Percentiles rank a stretch among this genome's conserved stretches.
Conservation (phyloP, 495 filamentous ascomycete species). For the Talaromyces liani region DNA sequence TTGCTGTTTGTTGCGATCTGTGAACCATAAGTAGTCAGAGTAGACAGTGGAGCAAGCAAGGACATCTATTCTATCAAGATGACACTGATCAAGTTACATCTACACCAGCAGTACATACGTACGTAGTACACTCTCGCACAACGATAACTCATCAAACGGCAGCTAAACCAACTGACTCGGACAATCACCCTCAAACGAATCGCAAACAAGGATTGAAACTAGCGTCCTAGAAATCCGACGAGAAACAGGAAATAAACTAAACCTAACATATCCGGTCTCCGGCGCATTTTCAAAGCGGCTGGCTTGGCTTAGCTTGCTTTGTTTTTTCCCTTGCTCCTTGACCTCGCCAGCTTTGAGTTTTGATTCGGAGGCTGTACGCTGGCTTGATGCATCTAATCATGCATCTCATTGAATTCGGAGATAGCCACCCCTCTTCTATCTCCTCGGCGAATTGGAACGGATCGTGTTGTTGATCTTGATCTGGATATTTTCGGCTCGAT, state of each 20-base stretch:
- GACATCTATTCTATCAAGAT: not conserved
- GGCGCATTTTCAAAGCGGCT: not conserved
- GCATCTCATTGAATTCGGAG: not conserved
- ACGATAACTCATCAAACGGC: not conserved
- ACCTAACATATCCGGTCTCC: too few species aligned
- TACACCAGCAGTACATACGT: not conserved
- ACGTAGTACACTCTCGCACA: not conserved
- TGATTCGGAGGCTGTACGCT: not conserved
- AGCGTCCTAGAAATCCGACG: not conserved
- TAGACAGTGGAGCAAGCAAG: not conserved
- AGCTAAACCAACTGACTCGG: not conserved
- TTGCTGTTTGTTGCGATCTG: not conserved
- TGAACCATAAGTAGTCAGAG: not conserved
- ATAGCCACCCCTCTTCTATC: not conserved
- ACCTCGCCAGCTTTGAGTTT: not conserved
- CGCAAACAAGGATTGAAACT: not conserved
- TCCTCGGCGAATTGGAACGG: not conserved
- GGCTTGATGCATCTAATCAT: not conserved
- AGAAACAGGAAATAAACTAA: not conserved
- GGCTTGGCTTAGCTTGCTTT: not conserved
- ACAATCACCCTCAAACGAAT: not conserved
- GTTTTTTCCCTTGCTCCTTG: not conserved
- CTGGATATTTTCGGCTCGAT: not conserved
- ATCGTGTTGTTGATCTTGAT: not conserved
- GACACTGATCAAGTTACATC: too few species aligned